A percentile compares a stretch with the other conserved stretches of the same genome.
These are phyloP conservation scores for Aureobasidium leucospermi DNA, from an alignment of 2,329 filamentous ascomycete genomes.

Conservation along the genomic window DNA sequence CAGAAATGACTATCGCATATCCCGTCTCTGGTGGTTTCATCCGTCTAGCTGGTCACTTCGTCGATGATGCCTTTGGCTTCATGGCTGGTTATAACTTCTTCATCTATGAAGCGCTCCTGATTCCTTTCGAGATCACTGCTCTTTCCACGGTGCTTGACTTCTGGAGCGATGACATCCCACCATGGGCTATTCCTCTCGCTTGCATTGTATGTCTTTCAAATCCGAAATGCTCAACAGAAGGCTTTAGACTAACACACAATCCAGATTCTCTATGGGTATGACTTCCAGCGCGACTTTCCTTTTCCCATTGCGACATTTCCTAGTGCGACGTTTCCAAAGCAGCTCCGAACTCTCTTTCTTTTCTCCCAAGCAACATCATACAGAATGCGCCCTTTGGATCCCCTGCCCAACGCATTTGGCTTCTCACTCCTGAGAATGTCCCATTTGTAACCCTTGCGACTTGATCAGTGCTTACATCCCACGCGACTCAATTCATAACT, in stretches of 20 bases:
- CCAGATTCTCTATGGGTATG: constrained; percentile 8
- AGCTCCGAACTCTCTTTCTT: not conserved
- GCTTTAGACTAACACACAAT: not conserved
- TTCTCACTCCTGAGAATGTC: no score
- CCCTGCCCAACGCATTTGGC: no score
- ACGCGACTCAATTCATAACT: not conserved
- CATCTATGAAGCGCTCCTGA: constrained; percentile 38
- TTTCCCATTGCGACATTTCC: not conserved
- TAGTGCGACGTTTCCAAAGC: not conserved
- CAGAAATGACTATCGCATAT: constrained; percentile 56
- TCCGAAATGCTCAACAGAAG: not conserved
- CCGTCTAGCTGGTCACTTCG: constrained; percentile 52
- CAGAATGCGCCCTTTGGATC: no score
- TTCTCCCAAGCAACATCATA: no score
- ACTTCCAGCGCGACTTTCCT: not conserved
- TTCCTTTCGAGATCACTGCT: constrained; percentile 43
- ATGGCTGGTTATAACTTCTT: constrained; percentile 45
- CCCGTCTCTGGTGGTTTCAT: constrained; percentile 55
- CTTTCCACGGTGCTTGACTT: constrained; percentile 31
- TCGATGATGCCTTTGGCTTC: constrained; percentile 55
- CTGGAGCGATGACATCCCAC: constrained; percentile 35
- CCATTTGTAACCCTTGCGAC: not conserved
- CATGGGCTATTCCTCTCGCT: constrained; percentile 24
- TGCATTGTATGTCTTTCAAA: constrained; percentile 1
- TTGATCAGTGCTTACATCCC: not conserved